These are phyloP conservation scores for Tulasnella sp. DNA, from an alignment of 768 basidiomycete genomes.

Conservation along the genomic window DNA sequence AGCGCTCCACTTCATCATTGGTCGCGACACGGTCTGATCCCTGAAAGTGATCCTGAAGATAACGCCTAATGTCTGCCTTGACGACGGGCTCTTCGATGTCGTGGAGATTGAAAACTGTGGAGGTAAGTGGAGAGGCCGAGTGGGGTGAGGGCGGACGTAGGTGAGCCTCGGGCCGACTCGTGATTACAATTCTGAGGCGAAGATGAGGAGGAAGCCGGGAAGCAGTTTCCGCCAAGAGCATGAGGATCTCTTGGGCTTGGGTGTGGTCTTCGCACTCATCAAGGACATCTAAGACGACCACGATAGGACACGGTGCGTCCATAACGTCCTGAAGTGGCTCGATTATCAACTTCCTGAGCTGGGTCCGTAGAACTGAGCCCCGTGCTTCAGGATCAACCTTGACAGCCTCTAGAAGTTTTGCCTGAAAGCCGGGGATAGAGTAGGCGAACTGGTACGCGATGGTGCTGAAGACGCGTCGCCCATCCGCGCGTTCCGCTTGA, in stretches of 20 bases:
- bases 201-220: slow-evolving; percentile 23
- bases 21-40: neutral
- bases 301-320: slow-evolving; percentile 13
- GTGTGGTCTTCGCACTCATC: slow-evolving; percentile 26
- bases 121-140: too few relatives aligned
- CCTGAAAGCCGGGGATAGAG: too few relatives aligned
- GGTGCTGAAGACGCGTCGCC: too few relatives aligned
- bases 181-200: slow-evolving; percentile 25
- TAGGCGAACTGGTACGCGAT: too few relatives aligned
- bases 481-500: too few relatives aligned
- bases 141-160: slow-evolving; percentile 19
- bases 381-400: too few relatives aligned
- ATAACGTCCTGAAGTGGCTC: slow-evolving; percentile 5
- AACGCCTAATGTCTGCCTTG: slow-evolving; percentile 9
- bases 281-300: slow-evolving; percentile 31
- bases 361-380: slow-evolving; percentile 19
- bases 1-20: neutral
- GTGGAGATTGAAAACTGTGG: neutral
- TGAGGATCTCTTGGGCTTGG: slow-evolving; percentile 18
- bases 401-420: too few relatives aligned
- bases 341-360: slow-evolving; percentile 20
- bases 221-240: slow-evolving; percentile 19
- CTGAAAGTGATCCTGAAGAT: neutral
- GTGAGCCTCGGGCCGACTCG: slow-evolving; percentile 26
- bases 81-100: slow-evolving; percentile 12